Percentiles rank a stretch among this genome's conserved stretches.
Conservation (phyloP, 495 filamentous ascomycete genomes). For the Talaromyces proteolyticus region DNA sequence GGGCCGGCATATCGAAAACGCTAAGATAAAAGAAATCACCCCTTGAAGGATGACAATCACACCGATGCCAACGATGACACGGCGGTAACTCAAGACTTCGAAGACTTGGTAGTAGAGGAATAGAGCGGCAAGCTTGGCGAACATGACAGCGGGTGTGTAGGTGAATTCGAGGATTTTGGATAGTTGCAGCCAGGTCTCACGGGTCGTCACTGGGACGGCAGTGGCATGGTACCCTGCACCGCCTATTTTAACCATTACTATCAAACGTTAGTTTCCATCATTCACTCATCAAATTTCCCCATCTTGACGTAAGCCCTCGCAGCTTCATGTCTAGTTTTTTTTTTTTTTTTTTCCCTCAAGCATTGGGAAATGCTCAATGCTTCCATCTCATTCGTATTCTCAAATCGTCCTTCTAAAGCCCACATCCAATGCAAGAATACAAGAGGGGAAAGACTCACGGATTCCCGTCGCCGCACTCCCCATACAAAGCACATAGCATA, state of each 20-base stretch:
- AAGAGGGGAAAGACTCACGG: background rate
- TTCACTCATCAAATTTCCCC: too few species aligned
- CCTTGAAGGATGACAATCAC: background rate
- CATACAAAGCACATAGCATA: background rate
- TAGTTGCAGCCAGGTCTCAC: background rate
- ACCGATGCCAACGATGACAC: background rate
- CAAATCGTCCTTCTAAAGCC: background rate
- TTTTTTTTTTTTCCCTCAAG: background rate
- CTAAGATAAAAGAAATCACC: background rate
- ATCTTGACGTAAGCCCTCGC: too few species aligned
- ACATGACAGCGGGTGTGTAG: background rate
- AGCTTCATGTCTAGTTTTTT: background rate
- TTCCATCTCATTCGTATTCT: background rate
- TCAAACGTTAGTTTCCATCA: background rate
- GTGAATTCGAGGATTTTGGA: background rate
- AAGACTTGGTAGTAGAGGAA: background rate
- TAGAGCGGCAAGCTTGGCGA: background rate
- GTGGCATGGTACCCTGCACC: background rate
- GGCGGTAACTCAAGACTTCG: background rate
- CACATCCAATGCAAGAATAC: background rate
- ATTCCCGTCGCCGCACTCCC: background rate
- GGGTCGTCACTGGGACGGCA: background rate
- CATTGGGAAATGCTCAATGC: background rate
- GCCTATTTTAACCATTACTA: background rate
- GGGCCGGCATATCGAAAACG: constrained; percentile 26